Base-by-base conservation (phyloP, 2,329 filamentous ascomycete species). In the Botrytis hyacinthi region DNA sequence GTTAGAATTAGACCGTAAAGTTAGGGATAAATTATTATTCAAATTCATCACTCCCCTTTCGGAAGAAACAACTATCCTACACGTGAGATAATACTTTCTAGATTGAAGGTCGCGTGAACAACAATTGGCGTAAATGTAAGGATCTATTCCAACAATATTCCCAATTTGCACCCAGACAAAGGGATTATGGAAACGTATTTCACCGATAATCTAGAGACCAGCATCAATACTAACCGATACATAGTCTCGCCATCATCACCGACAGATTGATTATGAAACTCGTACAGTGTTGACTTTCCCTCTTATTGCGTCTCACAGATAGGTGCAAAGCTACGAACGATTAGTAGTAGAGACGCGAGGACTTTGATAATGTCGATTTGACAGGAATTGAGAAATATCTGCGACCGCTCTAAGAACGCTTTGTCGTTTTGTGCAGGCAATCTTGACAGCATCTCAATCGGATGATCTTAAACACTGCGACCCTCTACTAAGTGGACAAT, bases 231-330 rank as follows among this genome's bases (percentile, higher is more conserved):
- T 3, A 16, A 29, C 1, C 14, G 51, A 54, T 6, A 29, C 16
- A 1, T 57, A 57, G 16, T 29, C 14, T 54, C 6, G 14, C 6
- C 12, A 29, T 57, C 16, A 57, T 4, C 14, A 29, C 3, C 14
- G 0, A 57, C 7, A 57, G 0, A 54, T 3, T 29, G 3, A 54
- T 29, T 29, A 0, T 16, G 3, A 54, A 29, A 0, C 14, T 6
- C 10, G 48, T 6, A 51, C 48, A 5, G 4, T 3, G 48, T n/a
- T 54, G 48, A 16, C 48, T n/a, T 16, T 57, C 51, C n/a, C 0
- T 54, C 14, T 57, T 14, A 0, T 29, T 32, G 8, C n/a, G 18
- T 57, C 51, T 14, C 14, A 29, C 14, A 57, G 7, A 18, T 57
- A 18, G 51, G 14, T 29, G 16, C 3, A 18, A 54, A n/a, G 4